Conservation (phyloP, 164 flowering plant species). For the Piper longum region DNA sequence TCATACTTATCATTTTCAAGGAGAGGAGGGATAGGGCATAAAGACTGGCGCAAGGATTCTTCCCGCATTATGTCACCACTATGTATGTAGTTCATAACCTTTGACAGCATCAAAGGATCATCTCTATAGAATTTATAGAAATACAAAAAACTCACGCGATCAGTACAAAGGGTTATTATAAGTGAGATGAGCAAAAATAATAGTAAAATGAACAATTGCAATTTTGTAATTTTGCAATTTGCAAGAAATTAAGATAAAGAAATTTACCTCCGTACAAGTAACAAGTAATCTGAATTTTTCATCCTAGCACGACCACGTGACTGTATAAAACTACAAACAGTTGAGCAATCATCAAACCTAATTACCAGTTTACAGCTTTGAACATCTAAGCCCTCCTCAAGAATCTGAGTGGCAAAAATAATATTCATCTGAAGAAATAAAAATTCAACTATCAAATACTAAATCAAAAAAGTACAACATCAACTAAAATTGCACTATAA, state of each 20-base stretch:
- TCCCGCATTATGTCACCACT: conserved; percentile 63
- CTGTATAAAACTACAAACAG: conserved; percentile 77
- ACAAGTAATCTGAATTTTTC: conserved; percentile 61
- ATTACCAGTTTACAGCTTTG: conserved; percentile 87
- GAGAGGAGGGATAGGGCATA: conserved; percentile 39
- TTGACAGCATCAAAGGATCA: conserved; percentile 27
- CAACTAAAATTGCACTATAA: not conserved
- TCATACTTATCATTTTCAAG: conserved; percentile 18
- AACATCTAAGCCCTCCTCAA: conserved; percentile 93
- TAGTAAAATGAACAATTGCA: not conserved
- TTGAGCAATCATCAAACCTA: conserved; percentile 74
- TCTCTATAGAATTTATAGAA: conserved; percentile 24
- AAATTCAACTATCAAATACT: not conserved
- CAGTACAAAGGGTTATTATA: not conserved
- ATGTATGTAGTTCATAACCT: conserved; percentile 33
- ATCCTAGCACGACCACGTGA: conserved; percentile 91
- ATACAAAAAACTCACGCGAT: not conserved
- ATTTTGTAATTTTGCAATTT: not conserved
- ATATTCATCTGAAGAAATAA: conserved; percentile 50
- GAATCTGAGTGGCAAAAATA: conserved; percentile 82
- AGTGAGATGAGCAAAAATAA: no score
- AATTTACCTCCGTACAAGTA: conserved; percentile 53
- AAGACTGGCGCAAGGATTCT: conserved; percentile 47
- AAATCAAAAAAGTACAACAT: not conserved
- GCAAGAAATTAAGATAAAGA: not conserved